Conservation (phyloP, 2,329 filamentous ascomycete species). For the Aspergillus neoniger region DNA sequence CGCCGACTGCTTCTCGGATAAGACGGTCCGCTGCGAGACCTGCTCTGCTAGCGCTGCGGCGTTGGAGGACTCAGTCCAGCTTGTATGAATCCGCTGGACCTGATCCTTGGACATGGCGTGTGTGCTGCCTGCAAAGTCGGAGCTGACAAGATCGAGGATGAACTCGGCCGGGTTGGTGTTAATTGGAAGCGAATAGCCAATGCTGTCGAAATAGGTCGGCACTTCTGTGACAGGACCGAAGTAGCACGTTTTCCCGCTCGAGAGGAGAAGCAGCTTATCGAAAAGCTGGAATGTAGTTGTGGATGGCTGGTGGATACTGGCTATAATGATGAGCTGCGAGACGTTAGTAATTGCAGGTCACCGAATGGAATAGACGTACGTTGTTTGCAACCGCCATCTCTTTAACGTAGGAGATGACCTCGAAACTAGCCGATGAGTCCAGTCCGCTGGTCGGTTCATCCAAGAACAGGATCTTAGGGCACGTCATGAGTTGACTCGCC, state of each 20-base stretch:
- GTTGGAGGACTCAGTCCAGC: conserved; percentile 57
- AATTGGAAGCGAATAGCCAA: conserved; percentile 64
- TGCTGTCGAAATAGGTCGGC: conserved; percentile 62
- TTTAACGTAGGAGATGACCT: conserved; percentile 74
- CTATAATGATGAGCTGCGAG: conserved; percentile 68
- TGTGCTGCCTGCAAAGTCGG: conserved; percentile 65
- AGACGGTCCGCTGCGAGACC: conserved; percentile 22
- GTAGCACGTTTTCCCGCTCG: conserved; percentile 70
- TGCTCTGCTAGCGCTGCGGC: conserved; percentile 35
- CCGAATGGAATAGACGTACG: conserved; percentile 36
- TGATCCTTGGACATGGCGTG: conserved; percentile 48
- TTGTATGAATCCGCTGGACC: conserved; percentile 55
- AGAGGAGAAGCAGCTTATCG: conserved; percentile 75
- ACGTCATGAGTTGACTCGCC: conserved; percentile 78
- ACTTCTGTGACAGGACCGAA: conserved; percentile 65
- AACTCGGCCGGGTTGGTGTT: conserved; percentile 80
- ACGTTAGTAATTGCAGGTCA: conserved; percentile 11
- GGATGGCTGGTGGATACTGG: conserved; percentile 83
- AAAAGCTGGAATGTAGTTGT: conserved; percentile 78
- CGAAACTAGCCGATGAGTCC: conserved; percentile 73
- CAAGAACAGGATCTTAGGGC: conserved; percentile 76
- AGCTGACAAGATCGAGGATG: conserved; percentile 75
- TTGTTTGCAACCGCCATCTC: conserved; percentile 67
- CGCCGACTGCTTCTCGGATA: conserved; percentile 29
- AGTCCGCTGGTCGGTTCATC: conserved; percentile 84